phyloP scores from a whole-genome alignment of 2,329 filamentous ascomycete species.

The Ascochyta pisi region DNA sequence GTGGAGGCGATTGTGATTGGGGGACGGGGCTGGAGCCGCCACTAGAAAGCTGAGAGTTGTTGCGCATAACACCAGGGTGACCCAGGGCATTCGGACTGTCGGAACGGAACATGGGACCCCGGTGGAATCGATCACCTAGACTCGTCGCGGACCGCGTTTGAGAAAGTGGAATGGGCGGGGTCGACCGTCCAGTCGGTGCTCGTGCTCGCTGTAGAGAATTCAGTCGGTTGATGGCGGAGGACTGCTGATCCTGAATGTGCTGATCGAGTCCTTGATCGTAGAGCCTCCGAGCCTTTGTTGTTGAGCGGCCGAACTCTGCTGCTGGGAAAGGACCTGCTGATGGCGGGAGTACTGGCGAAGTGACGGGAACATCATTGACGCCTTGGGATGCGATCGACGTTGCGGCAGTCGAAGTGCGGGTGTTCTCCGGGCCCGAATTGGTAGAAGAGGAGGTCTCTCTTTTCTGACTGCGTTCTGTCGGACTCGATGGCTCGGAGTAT shows the following conservation, averaged over 20 bases:
- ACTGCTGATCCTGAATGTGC: slow-evolving; percentile 80
- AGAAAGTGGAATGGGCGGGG: slow-evolving; percentile 51
- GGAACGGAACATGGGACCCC: slow-evolving; percentile 50
- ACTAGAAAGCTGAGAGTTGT: slow-evolving; percentile 39
- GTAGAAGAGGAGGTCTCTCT: slow-evolving; percentile 87
- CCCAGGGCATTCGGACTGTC: slow-evolving; percentile 56
- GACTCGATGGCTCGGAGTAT: slow-evolving; percentile 56
- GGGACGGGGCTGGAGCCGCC: slow-evolving; percentile 51
- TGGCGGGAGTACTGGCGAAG: slow-evolving; percentile 36
- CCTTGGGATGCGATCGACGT: slow-evolving; percentile 84
- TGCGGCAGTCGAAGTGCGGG: slow-evolving; percentile 81
- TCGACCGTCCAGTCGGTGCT: slow-evolving; percentile 59
- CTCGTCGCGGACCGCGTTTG: slow-evolving; percentile 56
- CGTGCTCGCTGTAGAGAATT: slow-evolving; percentile 75
- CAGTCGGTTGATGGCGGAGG: slow-evolving; percentile 76
- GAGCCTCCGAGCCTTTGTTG: slow-evolving; percentile 74
- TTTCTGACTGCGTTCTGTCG: slow-evolving; percentile 71
- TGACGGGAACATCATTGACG: slow-evolving; percentile 44
- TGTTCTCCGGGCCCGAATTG: slow-evolving; percentile 71
- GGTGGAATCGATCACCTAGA: slow-evolving; percentile 54
- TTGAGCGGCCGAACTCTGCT: slow-evolving; percentile 65
- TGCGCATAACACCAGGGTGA: slow-evolving; percentile 44
- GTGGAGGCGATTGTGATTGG: slow-evolving; percentile 58
- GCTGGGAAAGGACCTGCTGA: slow-evolving; percentile 36
- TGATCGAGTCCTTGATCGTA: slow-evolving; percentile 85